Percentiles rank a stretch among this genome's conserved stretches.
Conservation (phyloP, 768 basidiomycete genomes). For the Suillus americanus region DNA sequence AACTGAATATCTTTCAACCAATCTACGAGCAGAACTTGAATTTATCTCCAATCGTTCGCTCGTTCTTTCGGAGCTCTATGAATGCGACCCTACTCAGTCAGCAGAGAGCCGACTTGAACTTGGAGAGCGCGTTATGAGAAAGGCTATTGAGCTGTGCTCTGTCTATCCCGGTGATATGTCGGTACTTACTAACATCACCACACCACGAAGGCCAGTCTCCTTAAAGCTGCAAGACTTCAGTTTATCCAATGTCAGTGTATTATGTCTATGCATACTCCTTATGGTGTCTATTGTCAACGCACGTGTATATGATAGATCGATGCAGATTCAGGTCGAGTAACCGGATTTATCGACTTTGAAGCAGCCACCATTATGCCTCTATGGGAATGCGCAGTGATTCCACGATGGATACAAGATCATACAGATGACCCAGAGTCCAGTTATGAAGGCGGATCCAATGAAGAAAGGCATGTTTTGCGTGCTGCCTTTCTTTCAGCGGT, state of each 20-base stretch:
- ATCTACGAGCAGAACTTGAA: neutral
- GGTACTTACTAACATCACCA: neutral
- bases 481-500: too few relatives aligned
- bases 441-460: too few relatives aligned
- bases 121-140: neutral
- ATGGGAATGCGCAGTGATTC: too few relatives aligned
- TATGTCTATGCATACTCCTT: neutral
- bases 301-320: neutral
- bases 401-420: too few relatives aligned
- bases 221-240: conserved; percentile 1
- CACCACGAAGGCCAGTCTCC: neutral
- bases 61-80: neutral
- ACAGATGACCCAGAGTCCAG: too few relatives aligned
- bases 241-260: neutral
- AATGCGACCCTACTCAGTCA: neutral
- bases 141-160: conserved; percentile 1
- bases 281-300: neutral
- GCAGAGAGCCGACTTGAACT: conserved; percentile 7
- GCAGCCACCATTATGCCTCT: too few relatives aligned
- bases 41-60: neutral
- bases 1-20: neutral
- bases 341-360: too few relatives aligned
- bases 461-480: too few relatives aligned
- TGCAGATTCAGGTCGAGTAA: too few relatives aligned
- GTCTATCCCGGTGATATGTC: neutral